A percentile compares a stretch with the other conserved stretches of the same genome.
Conservation (phyloP, 2,329 filamentous ascomycete genomes). For the Orbilia javanica region DNA sequence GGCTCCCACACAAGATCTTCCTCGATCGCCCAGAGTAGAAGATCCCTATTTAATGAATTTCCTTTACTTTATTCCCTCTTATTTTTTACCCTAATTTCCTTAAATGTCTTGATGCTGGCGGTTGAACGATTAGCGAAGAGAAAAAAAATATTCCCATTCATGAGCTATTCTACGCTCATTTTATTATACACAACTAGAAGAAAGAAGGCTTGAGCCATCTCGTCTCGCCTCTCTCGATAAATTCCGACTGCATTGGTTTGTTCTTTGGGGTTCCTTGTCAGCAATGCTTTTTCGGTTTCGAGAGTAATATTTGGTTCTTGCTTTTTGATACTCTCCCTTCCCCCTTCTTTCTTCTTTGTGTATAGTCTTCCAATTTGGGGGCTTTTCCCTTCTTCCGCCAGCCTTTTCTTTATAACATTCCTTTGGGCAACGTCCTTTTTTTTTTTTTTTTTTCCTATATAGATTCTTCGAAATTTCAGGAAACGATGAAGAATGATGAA, state of each 20-base stretch:
- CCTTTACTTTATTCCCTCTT: conserved; percentile 24
- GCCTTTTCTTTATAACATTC: conserved; percentile 34
- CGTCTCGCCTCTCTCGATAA: conserved; percentile 17
- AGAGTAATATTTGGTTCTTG: conserved; percentile 28
- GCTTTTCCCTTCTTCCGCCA: conserved; percentile 32
- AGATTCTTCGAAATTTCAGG: conserved; percentile 43
- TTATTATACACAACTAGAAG: conserved; percentile 52
- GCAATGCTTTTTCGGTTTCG: conserved; percentile 35
- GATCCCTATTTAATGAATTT: conserved; percentile 23
- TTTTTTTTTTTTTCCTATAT: conserved; percentile 37
- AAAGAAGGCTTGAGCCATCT: conserved; percentile 21
- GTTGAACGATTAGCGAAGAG: conserved; percentile 10
- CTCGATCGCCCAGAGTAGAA: conserved; percentile 78
- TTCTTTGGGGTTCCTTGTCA: conserved; percentile 46
- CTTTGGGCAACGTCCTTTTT: conserved; percentile 20
- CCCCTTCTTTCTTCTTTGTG: conserved; percentile 31
- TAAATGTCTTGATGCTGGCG: conserved; percentile 3
- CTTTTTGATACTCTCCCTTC: conserved; percentile 21
- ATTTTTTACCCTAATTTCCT: conserved; percentile 24
- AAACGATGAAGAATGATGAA: conserved; percentile 47
- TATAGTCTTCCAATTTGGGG: conserved; percentile 54
- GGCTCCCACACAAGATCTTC: conserved; percentile 80
- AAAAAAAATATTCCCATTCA: conserved; percentile 51
- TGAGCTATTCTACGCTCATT: conserved; percentile 52
- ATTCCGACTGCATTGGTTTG: conserved; percentile 31